Conservation (phyloP, 208 protist species). For the Borovskyia barvae region DNA sequence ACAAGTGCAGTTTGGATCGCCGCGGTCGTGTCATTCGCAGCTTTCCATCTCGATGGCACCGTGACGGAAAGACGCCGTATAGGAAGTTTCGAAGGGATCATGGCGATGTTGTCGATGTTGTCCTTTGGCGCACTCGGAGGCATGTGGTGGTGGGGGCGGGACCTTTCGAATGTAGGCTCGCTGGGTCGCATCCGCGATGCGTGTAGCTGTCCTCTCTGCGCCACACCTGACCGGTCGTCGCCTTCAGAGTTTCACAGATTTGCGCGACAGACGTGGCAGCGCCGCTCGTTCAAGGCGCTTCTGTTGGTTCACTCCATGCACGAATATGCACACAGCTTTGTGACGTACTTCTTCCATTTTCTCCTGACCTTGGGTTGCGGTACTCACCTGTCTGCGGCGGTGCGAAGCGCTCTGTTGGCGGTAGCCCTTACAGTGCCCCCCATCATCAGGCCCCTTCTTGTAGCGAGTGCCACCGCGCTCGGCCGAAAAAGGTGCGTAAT, state of each 20-base stretch:
- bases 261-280: slow-evolving; percentile 42
- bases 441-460: slow-evolving; percentile 3
- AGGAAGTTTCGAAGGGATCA: too few species aligned
- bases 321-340: slow-evolving; percentile 6
- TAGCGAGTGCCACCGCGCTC: not conserved
- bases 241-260: slow-evolving; percentile 30
- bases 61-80: not conserved
- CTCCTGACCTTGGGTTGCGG: slow-evolving; percentile 14
- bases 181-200: too few species aligned
- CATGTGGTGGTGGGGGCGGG: too few species aligned
- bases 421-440: slow-evolving; percentile 4
- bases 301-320: slow-evolving; percentile 35
- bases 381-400: not conserved
- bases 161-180: too few species aligned
- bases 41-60: slow-evolving; percentile 17
- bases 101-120: not conserved
- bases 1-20: not conserved
- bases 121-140: not conserved
- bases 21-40: not conserved
- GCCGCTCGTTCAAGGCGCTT: slow-evolving; percentile 51
- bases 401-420: slow-evolving; percentile 10
- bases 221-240: too few species aligned
- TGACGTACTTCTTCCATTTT: slow-evolving; percentile 9
- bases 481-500: slow-evolving; percentile 7
- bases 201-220: too few species aligned